Evolutionary conservation across 352 stramenopile genomes (phyloP).

Genomic region (Phytopythium litorale): DNA sequence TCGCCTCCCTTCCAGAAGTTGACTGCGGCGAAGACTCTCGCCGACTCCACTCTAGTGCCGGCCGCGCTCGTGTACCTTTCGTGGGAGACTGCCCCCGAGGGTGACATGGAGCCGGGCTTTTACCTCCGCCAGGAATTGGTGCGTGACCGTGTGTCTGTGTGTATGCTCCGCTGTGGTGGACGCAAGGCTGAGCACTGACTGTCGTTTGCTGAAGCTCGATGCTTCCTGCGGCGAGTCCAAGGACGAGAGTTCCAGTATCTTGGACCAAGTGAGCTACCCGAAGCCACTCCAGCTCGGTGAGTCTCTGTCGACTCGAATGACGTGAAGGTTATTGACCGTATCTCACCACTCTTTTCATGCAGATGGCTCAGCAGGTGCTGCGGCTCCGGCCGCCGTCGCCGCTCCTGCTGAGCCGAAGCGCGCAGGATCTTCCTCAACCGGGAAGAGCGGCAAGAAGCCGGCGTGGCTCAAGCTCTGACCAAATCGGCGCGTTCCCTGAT

Average conservation of each 20-base stretch:
- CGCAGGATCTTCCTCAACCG: conserved; percentile 14
- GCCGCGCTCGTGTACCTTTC: conserved; percentile 75
- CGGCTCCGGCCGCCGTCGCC: conserved; percentile 11
- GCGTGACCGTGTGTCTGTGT: conserved; percentile 6
- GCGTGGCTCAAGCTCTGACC: conserved; percentile 71
- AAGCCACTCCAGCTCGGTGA: conserved; percentile 44
- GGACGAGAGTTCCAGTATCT: conserved; percentile 16
- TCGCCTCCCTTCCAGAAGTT: conserved; percentile 74
- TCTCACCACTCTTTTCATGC: conserved; percentile 7
- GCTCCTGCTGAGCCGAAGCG: conserved; percentile 26
- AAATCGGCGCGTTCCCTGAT: not conserved
- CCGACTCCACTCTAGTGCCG: conserved; percentile 69
- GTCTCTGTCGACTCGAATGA: conserved; percentile 2
- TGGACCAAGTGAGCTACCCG: conserved; percentile 33
- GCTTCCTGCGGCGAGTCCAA: conserved; percentile 37
- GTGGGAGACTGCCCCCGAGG: conserved; percentile 39
- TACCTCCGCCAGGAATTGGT: conserved; percentile 68
- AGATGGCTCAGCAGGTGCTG: conserved; percentile 22
- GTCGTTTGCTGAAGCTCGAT: conserved; percentile 18
- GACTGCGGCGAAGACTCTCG: conserved; percentile 44
- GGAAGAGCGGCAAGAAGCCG: conserved; percentile 57
- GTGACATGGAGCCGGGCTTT: conserved; percentile 24
- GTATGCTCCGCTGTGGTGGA: not conserved
- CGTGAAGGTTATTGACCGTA: conserved; percentile 8
- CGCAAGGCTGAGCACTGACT: not conserved